Percentiles rank a stretch among this genome's conserved stretches.
phyloP scores from a whole-genome alignment of 352 stramenopile species.

The Pythium aphanidermatum region DNA sequence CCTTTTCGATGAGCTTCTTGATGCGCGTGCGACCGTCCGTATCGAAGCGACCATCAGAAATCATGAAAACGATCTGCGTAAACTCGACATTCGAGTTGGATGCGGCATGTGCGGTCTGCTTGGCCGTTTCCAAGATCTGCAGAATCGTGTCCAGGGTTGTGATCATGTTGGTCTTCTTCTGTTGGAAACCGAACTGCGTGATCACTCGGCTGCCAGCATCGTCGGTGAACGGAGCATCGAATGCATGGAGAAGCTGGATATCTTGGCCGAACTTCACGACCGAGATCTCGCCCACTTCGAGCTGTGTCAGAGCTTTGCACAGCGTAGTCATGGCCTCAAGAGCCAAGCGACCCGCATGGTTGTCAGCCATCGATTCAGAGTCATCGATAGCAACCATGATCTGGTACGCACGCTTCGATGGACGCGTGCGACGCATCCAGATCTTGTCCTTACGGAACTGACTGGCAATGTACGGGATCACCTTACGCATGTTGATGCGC shows the following conservation, averaged over 20 bases:
- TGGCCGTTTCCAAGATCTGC: conserved; percentile 84
- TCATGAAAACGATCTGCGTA: conserved; percentile 98
- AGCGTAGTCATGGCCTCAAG: conserved; percentile 96
- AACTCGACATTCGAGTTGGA: conserved; percentile 46
- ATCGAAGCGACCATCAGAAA: conserved; percentile 98
- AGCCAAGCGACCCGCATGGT: conserved; percentile 92
- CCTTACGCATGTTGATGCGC: conserved; percentile 99
- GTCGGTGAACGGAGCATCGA: conserved; percentile 96
- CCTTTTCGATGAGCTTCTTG: conserved; percentile 94
- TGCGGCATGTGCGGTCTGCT: conserved; percentile 45
- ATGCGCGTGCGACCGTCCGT: conserved; percentile 93
- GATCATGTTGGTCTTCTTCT: conserved; percentile 96
- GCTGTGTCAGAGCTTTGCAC: conserved; percentile 95
- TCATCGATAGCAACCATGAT: conserved; percentile 99
- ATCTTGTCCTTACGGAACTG: conserved; percentile 99
- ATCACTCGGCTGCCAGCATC: conserved; percentile 93
- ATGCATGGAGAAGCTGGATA: conserved; percentile 96
- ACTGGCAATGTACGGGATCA: conserved; percentile 99
- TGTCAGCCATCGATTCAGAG: conserved; percentile 99
- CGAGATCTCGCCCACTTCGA: conserved; percentile 95
- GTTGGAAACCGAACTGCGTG: conserved; percentile 95
- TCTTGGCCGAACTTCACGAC: conserved; percentile 95
- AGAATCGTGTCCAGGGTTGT: conserved; percentile 93
- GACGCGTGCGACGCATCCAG: conserved; percentile 98
- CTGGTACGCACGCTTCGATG: conserved; percentile 98